A percentile compares a stretch with the other conserved stretches of the same genome.
These are phyloP conservation scores for Thalassiosira exigua DNA, from an alignment of 352 stramenopile species.

Conservation along the genomic window DNA sequence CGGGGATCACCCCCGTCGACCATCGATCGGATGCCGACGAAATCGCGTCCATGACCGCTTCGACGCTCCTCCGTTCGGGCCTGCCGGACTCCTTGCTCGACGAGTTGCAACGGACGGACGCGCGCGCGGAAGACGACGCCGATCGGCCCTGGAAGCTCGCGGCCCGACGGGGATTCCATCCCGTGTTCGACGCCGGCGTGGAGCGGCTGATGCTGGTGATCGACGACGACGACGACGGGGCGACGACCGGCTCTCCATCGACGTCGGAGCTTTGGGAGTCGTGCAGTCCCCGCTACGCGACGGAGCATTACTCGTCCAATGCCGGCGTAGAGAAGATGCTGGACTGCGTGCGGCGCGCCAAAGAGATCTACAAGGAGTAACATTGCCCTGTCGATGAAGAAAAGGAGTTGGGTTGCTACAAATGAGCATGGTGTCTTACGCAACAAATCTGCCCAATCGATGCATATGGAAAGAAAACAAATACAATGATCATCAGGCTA, in stretches of 20 bases:
- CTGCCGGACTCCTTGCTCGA: conserved; percentile 34
- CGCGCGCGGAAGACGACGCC: background rate
- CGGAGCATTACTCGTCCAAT: conserved; percentile 50
- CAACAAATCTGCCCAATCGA: no score
- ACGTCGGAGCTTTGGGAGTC: conserved; percentile 28
- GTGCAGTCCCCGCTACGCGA: conserved; percentile 31
- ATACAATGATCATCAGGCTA: no score
- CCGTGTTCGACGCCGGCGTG: conserved; percentile 61
- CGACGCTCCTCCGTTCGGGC: conserved; percentile 28
- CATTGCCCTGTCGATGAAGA: no score
- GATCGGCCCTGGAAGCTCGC: conserved; percentile 21
- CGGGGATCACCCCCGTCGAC: no score
- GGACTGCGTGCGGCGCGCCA: no score
- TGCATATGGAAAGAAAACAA: no score
- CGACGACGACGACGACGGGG: conserved; percentile 7
- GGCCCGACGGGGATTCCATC: conserved; percentile 34
- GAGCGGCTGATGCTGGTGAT: conserved; percentile 52
- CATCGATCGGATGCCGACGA: conserved; percentile 50
- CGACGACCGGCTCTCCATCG: background rate
- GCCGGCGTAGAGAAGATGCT: conserved; percentile 28
- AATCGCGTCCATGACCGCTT: conserved; percentile 40
- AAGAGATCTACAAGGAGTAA: no score
- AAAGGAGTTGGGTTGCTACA: no score
- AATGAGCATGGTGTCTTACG: no score
- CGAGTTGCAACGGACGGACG: conserved; percentile 9